These are phyloP conservation scores for Citrus trifoliata DNA, from an alignment of 345 rosid species.

Conservation along the genomic window DNA sequence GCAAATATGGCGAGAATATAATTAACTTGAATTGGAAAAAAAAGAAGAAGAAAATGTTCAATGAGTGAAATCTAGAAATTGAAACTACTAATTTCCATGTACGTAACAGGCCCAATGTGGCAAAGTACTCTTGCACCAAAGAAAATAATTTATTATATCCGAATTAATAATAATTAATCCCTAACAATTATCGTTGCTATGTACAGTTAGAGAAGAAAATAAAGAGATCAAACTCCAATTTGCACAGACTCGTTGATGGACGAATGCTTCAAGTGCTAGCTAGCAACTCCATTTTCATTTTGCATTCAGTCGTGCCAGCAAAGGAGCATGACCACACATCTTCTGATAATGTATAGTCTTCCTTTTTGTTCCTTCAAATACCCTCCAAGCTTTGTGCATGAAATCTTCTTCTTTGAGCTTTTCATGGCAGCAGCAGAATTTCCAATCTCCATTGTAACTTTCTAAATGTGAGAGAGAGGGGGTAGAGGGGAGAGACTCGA, in stretches of 20 bases:
- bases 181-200: slow-evolving; percentile 8
- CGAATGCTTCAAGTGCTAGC: not conserved
- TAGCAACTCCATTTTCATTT: not conserved
- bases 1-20: not conserved
- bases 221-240: not conserved
- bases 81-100: not conserved
- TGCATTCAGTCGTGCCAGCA: slow-evolving; percentile 67
- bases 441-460: slow-evolving; percentile 20
- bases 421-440: slow-evolving; percentile 19
- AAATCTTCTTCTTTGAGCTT: slow-evolving; percentile 44
- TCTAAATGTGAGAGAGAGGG: not conserved
- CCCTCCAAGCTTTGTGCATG: slow-evolving; percentile 63
- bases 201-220: slow-evolving; percentile 12
- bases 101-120: not conserved
- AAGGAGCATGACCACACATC: slow-evolving; percentile 79
- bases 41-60: not conserved
- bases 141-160: not conserved
- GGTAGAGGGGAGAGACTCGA: not conserved
- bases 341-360: slow-evolving; percentile 67
- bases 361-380: slow-evolving; percentile 68
- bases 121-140: not conserved
- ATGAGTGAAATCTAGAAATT: not conserved
- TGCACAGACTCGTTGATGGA: not conserved
- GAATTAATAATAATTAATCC: not conserved
- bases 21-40: not conserved